Percentiles rank a stretch among this genome's conserved stretches.
Conservation (phyloP, 768 basidiomycete species). For the Phallus indusiatus region DNA sequence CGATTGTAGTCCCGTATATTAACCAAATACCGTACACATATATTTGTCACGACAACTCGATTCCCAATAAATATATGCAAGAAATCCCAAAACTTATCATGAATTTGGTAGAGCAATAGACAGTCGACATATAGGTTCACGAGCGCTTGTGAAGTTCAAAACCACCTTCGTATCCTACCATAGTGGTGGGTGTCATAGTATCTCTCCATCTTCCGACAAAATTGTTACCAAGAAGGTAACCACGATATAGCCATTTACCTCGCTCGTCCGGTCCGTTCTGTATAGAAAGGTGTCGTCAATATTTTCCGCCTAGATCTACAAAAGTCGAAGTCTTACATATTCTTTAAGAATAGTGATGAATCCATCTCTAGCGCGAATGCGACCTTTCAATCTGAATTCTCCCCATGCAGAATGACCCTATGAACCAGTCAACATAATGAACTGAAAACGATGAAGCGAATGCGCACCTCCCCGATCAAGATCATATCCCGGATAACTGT, state of each 20-base stretch:
- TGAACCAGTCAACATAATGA: not conserved
- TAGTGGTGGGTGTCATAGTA: conserved; percentile 52
- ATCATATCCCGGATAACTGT: conserved; percentile 46
- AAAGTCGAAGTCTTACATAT: conserved; percentile 44
- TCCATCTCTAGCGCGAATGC: conserved; percentile 75
- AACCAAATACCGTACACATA: no score
- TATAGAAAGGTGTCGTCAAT: not conserved
- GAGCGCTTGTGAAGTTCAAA: conserved; percentile 47
- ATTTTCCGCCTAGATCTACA: not conserved
- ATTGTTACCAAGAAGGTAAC: conserved; percentile 63
- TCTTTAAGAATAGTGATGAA: conserved; percentile 75
- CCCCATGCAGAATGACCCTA: conserved; percentile 92
- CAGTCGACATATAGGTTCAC: not conserved
- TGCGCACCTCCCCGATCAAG: conserved; percentile 60
- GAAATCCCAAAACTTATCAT: not conserved
- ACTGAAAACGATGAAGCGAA: not conserved
- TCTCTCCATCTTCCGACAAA: conserved; percentile 85
- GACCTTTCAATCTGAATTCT: conserved; percentile 69
- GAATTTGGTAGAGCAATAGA: not conserved
- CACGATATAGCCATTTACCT: conserved; percentile 80
- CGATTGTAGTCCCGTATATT: no score
- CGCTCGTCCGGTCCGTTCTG: conserved; percentile 57
- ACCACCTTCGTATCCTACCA: conserved; percentile 77
- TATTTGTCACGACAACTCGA: no score
- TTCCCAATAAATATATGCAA: not conserved